Base-by-base conservation (phyloP, 371 early-diverging fungal genomes). In the Cokeromyces recurvatus region DNA sequence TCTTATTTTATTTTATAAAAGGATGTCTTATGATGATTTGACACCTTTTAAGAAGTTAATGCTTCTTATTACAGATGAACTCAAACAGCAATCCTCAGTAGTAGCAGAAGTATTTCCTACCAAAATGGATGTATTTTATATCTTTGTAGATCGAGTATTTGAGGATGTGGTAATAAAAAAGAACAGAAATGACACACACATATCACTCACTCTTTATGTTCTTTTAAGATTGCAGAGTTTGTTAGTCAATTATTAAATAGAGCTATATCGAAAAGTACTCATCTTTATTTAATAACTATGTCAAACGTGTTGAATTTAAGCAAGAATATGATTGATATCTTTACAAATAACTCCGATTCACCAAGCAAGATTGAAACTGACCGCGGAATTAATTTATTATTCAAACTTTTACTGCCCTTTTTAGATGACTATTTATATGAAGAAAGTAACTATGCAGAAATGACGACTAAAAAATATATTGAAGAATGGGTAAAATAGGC, bases 51-150 rank as follows among this genome's bases (percentile, higher is more conserved):
- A 65, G 31, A 58, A 64, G 8, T 55, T 75, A 16, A 72, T 80
- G 66, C 42, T 59, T 12, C 55, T 66, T 20, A 59, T 81, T 5
- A 66, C 73, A 9, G 71, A 77, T 23, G 79, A 78, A 44, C 49
- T 81, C 11, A 66, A 74, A 32, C 73, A 80, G 35, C 90, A 91
- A 61, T 79, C 85, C 0, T 49, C 55, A 9, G 42, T 89, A 14
- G 77, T 88, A 29, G 44, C 55, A n/a, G 64, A 84, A 31, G 83
- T 90, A 15, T 90, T 89, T 53, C 81, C 79, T 2, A 79, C 77
- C 14, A 76, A 81, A 17, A 77, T 69, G 3, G 81, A 80, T 46
- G 81, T 79, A 4, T 72, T 73, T 35, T 79, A 75, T 52, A 62
- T 50, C 22, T 80, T 84, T 57, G 66, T 66, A 6, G 84, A 84